Evolutionary conservation across 805 yeast genomes (phyloP).

Genomic region (Sporopachydermia quercuum): DNA sequence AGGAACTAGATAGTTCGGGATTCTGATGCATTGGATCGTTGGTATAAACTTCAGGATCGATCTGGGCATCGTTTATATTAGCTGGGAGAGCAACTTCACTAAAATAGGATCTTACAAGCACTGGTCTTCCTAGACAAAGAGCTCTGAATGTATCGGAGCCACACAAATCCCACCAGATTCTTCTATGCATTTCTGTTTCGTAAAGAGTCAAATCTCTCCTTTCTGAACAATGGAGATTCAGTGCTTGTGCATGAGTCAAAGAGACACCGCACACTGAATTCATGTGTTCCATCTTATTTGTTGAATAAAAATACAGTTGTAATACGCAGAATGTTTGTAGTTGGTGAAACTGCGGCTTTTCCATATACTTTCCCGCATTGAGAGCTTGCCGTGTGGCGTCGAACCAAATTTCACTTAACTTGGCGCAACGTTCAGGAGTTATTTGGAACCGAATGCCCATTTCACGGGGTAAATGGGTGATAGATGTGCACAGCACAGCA

Average conservation of each 20-base stretch:
- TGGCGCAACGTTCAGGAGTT: slow-evolving; percentile 13
- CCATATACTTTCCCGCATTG: slow-evolving; percentile 9
- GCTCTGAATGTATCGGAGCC: slow-evolving; percentile 11
- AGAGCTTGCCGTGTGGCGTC: slow-evolving; percentile 15
- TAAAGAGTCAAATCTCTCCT: slow-evolving; percentile 12
- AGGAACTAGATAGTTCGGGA: no score
- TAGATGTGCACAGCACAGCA: slow-evolving; percentile 14
- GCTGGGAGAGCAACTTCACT: slow-evolving; percentile 20
- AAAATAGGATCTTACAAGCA: slow-evolving; percentile 9
- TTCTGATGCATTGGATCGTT: no score
- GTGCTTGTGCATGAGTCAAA: slow-evolving; percentile 12
- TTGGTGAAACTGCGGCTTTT: slow-evolving; percentile 8
- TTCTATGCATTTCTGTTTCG: slow-evolving; percentile 17
- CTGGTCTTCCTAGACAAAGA: slow-evolving; percentile 9
- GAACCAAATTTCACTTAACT: slow-evolving; percentile 16
- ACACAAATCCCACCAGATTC: slow-evolving; percentile 15
- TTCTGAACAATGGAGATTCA: slow-evolving; percentile 16
- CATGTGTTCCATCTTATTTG: slow-evolving; percentile 15
- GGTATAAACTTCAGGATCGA: slow-evolving; percentile 6
- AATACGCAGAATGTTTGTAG: slow-evolving; percentile 16
- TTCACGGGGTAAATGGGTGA: slow-evolving; percentile 16
- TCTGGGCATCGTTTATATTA: slow-evolving; percentile 18
- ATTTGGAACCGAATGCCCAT: slow-evolving; percentile 11
- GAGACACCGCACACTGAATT: slow-evolving; percentile 13
- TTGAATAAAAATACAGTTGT: slow-evolving; percentile 17